Evolutionary conservation across 2,329 filamentous ascomycete genomes (phyloP), one percentile per base, ranked within the genome.

Genomic region (Colletotrichum acutatum): DNA sequence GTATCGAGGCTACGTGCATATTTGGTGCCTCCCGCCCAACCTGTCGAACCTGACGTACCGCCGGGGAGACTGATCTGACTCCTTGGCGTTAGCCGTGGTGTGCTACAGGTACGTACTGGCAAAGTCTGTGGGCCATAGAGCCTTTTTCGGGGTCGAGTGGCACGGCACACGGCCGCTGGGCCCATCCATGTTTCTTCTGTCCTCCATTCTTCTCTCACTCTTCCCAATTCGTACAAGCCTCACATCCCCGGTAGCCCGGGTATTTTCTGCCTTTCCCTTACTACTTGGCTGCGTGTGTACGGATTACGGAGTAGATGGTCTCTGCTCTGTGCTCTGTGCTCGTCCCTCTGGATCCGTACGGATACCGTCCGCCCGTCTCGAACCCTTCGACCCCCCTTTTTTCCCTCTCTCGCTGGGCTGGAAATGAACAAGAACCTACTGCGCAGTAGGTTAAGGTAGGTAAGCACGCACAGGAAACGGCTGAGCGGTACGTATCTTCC

Each of bases 81-180:
- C 58, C 71, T 74, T 67, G 71, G 68, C 71, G 66, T 70, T 60
- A 62, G 46, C 70, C 57, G 37, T 65, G 62, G 71, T 67, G 67
- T 66, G 71, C 53, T 49, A 56, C 62, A 62, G 24, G 16, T 56
- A 28, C 42, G 42, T 63, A 46, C 28, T 28, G 16, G 49, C 52
- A 66, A 52, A 65, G 62, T 73, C 61, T 73, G 71, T 71, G 71
- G 56, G 67, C 60, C 67, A 61, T 34, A 62, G 68, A 71, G 60
- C 54, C 59, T 71, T 70, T 71, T 71, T 73, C 66, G 67, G 71
- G 67, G 68, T 74, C 61, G 57, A 62, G 61, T 74, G 68, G 71
- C 62, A 71, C 67, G 65, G 56, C 70, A 64, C 34, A 61, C 58
- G 52, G 68, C 70, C 66, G 30, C 66, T 72, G 69, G 69, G 69